Evolutionary conservation across 164 flowering plant genomes (phyloP).

Genomic region (Tinospora cordifolia): DNA sequence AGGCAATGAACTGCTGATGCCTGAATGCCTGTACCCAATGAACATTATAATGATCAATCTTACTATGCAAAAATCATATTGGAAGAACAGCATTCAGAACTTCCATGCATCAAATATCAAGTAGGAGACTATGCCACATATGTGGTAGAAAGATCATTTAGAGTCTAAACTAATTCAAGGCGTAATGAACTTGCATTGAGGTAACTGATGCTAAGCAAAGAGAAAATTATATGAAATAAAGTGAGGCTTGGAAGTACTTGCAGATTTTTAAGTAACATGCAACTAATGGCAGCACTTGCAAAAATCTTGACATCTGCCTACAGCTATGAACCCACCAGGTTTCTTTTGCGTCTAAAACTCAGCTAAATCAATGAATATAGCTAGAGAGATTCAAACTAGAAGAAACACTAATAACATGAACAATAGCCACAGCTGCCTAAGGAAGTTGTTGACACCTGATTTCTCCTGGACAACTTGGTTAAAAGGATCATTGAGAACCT

Average conservation of each 20-base stretch:
- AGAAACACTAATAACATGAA: neutral
- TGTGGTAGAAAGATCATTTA: neutral
- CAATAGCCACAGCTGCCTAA: neutral
- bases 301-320: too few species aligned
- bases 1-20: slow-evolving; percentile 41
- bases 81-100: neutral
- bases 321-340: too few species aligned
- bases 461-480: neutral
- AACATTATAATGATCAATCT: neutral
- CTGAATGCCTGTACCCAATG: slow-evolving; percentile 34
- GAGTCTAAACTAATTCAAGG: neutral
- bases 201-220: neutral
- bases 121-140: neutral
- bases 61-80: neutral
- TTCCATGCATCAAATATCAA: neutral
- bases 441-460: neutral
- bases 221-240: neutral
- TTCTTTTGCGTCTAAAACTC: too few species aligned
- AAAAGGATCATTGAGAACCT: neutral
- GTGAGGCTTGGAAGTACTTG: neutral
- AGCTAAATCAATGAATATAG: neutral
- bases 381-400: neutral
- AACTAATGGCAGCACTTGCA: too few species aligned
- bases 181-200: neutral
- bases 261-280: neutral